A percentile compares a stretch with the other conserved stretches of the same genome.
Conservation (phyloP, 2,329 filamentous ascomycete species). For the Thelonectria discophora region DNA sequence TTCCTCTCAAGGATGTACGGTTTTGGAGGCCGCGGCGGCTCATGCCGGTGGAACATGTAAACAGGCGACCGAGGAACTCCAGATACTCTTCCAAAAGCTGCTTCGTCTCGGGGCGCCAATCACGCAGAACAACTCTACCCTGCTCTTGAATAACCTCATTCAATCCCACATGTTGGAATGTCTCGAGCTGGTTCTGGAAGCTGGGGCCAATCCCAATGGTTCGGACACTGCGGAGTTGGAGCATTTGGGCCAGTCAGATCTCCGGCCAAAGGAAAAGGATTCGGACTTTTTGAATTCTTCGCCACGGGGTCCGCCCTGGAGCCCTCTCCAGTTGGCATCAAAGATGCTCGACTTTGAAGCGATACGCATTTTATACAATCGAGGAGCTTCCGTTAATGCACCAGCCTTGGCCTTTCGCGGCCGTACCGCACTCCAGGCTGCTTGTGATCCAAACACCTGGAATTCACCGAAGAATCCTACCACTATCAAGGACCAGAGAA, state of each 20-base stretch:
- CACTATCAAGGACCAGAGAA: neutral
- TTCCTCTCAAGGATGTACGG: neutral
- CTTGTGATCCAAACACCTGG: neutral
- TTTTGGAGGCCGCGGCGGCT: neutral
- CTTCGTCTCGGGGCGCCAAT: slow-evolving; percentile 1
- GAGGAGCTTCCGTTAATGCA: neutral
- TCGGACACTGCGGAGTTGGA: no score
- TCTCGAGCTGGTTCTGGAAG: neutral
- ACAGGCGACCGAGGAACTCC: neutral
- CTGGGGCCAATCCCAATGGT: slow-evolving; percentile 3
- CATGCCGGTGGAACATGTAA: no score
- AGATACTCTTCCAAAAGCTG: neutral
- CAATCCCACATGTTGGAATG: neutral
- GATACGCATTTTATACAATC: neutral
- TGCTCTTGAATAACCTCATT: neutral
- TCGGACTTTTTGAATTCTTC: neutral
- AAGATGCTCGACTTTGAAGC: neutral
- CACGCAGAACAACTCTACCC: neutral
- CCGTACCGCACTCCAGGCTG: neutral
- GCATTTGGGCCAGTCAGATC: no score
- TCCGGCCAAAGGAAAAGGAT: neutral
- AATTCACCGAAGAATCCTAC: neutral
- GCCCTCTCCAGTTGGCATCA: neutral
- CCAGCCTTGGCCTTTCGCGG: neutral
- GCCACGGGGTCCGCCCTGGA: neutral